phyloP scores from a whole-genome alignment of 768 basidiomycete genomes.

The Serendipita vermifera region DNA sequence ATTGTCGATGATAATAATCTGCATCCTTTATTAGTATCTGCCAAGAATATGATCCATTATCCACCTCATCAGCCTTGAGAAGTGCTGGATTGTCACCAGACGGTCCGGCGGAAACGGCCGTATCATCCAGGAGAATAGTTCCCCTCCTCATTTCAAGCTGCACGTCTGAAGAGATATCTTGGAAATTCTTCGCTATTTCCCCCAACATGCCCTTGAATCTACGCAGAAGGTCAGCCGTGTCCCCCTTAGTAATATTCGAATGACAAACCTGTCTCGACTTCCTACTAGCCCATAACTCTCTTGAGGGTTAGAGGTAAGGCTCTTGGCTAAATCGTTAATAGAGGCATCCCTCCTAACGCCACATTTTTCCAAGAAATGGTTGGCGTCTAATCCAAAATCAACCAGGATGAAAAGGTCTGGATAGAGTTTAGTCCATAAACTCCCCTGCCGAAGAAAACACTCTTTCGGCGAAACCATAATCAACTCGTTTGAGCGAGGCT shows the following conservation, averaged over 20 bases:
- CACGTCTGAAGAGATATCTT: conserved; percentile 36
- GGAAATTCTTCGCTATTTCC: conserved; percentile 63
- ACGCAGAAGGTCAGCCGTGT: background rate
- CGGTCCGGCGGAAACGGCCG: conserved; percentile 22
- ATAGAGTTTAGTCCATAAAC: conserved; percentile 46
- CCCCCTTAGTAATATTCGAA: background rate
- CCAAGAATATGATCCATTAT: background rate
- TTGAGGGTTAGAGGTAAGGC: conserved; percentile 52
- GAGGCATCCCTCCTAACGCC: conserved; percentile 82
- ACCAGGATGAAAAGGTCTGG: conserved; percentile 78
- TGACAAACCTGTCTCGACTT: conserved; percentile 36
- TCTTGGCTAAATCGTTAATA: conserved; percentile 64
- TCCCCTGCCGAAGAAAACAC: conserved; percentile 43
- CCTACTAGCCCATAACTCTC: conserved; percentile 53
- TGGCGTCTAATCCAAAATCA: conserved; percentile 72
- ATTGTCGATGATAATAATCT: conserved; percentile 79
- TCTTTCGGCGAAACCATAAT: conserved; percentile 22
- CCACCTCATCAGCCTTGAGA: background rate
- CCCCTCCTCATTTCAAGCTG: conserved; percentile 52
- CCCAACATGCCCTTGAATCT: conserved; percentile 76
- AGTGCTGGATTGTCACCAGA: background rate
- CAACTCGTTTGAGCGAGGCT: background rate
- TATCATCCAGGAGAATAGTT: conserved; percentile 61
- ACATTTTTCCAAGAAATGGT: conserved; percentile 71
- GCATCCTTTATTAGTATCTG: background rate